Conservation (phyloP, 1,284 basidiomycete species). For the Microbotryum silenes-acaulis region DNA sequence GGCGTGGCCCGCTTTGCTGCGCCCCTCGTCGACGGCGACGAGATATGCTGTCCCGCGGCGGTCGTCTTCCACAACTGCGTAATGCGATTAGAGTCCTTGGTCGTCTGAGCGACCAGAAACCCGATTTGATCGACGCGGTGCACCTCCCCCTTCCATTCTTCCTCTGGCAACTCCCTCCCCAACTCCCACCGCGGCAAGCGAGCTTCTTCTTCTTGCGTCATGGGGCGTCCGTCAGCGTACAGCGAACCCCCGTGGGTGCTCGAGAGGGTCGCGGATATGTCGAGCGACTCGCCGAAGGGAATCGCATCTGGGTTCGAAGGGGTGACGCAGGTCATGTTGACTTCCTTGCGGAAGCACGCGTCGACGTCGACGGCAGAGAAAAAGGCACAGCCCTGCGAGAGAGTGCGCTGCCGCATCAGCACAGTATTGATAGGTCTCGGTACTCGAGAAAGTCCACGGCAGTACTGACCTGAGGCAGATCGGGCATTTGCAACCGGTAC, state of each 20-base stretch:
- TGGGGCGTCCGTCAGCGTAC: constrained; percentile 51
- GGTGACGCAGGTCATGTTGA: constrained; percentile 90
- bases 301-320: constrained; percentile 81
- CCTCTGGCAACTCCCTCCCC: constrained; percentile 39
- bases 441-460: background rate
- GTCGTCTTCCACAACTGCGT: constrained; percentile 46
- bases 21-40: no score
- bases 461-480: constrained; percentile 65
- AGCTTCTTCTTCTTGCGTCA: constrained; percentile 42
- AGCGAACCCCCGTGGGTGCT: constrained; percentile 49
- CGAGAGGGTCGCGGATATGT: constrained; percentile 49
- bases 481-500: constrained; percentile 87
- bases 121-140: constrained; percentile 56
- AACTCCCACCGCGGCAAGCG: constrained; percentile 14
- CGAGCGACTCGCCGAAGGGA: constrained; percentile 73
- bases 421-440: background rate
- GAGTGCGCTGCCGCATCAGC: background rate
- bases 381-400: constrained; percentile 55
- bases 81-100: constrained; percentile 58
- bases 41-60: no score
- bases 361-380: constrained; percentile 97
- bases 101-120: constrained; percentile 67
- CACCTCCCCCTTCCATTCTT: constrained; percentile 50
- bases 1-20: no score
- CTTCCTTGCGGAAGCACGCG: constrained; percentile 85